Conservation (phyloP, 208 protist species). For the Leptomonas seymouri region DNA sequence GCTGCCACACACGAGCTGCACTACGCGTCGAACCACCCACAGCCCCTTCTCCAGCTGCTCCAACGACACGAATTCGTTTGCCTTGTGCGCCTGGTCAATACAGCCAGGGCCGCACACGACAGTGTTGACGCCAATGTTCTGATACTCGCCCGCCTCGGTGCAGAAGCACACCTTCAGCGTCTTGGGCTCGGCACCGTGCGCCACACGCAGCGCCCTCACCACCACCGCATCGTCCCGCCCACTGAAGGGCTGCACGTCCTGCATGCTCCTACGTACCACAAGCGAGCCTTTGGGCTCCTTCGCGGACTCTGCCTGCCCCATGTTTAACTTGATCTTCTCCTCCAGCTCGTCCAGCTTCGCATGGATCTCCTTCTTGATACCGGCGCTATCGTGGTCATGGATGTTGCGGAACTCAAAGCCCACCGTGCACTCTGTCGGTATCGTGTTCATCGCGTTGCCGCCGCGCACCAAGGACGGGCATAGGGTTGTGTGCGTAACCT, state of each 20-base stretch:
- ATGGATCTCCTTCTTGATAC: conserved; percentile 36
- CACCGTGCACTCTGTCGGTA: conserved; percentile 46
- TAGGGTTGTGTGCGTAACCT: conserved; percentile 39
- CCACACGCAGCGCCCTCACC: conserved; percentile 37
- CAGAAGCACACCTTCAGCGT: conserved; percentile 52
- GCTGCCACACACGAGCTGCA: conserved; percentile 35
- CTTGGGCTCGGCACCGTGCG: conserved; percentile 9
- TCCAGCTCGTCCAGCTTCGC: conserved; percentile 35
- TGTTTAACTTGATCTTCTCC: conserved; percentile 20
- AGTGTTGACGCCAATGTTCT: conserved; percentile 49
- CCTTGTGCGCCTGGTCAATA: conserved; percentile 68
- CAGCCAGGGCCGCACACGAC: conserved; percentile 66
- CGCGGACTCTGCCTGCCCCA: background rate
- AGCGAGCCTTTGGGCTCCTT: conserved; percentile 1
- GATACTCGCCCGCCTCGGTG: conserved; percentile 62
- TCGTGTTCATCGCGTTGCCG: conserved; percentile 65
- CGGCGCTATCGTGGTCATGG: conserved; percentile 24
- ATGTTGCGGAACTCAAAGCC: conserved; percentile 66
- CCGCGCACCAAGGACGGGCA: conserved; percentile 38
- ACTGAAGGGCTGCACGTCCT: conserved; percentile 32
- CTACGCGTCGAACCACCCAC: conserved; percentile 36
- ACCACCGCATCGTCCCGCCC: conserved; percentile 24
- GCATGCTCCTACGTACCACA: conserved; percentile 21
- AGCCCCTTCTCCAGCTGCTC: conserved; percentile 58
- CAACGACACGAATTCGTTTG: conserved; percentile 66